These are phyloP conservation scores for Cenchrus purpureus DNA, from an alignment of 176 grass and related monocot genomes.

Conservation along the genomic window DNA sequence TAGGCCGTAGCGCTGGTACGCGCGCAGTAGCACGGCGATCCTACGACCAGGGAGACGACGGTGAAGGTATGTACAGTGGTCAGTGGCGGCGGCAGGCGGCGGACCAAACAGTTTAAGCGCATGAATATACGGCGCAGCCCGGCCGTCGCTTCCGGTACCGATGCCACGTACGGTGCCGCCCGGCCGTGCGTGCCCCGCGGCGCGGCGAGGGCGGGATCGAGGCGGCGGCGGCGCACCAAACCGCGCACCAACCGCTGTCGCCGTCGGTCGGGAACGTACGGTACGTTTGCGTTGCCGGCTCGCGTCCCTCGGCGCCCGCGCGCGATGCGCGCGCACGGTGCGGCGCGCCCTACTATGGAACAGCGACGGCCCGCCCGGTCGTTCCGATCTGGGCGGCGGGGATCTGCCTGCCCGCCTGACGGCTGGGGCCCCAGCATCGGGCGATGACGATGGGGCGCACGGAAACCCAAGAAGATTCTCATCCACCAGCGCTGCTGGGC, in stretches of 20 bases:
- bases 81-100: background rate
- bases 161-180: background rate
- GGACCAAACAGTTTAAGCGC: slow-evolving; percentile 5
- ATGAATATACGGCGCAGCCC: slow-evolving; percentile 16
- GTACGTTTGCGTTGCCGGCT: background rate
- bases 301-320: background rate
- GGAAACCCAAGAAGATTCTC: slow-evolving; percentile 46
- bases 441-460: background rate
- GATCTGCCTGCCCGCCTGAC: background rate
- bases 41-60: background rate
- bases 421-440: background rate
- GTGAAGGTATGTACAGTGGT: no score
- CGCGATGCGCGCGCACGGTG: background rate
- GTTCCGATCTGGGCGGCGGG: background rate
- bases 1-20: background rate
- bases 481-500: background rate
- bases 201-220: background rate
- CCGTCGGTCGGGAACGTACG: background rate
- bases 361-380: no score
- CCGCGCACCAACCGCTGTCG: slow-evolving; percentile 35
- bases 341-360: no score
- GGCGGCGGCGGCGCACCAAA: background rate
- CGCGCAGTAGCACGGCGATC: background rate
- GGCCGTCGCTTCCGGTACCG: background rate
- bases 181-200: background rate